Evolutionary conservation across 2,329 filamentous ascomycete species (phyloP), one percentile per base, ranked within the genome.

Genomic region (Hymenoscyphus linearis): DNA sequence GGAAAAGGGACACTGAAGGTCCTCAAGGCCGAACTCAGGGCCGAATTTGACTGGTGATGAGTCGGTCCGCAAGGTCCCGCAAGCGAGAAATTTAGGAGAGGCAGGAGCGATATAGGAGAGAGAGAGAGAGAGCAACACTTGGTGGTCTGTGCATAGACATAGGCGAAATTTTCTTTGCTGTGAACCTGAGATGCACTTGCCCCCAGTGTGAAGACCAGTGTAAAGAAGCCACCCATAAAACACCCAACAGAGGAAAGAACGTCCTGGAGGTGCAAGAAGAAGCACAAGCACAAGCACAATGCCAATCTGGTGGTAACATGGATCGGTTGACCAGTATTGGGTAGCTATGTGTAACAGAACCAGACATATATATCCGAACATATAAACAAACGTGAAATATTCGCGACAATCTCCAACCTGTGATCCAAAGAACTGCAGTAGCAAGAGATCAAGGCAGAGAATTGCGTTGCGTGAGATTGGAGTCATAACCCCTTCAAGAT

Each of bases 31-130:
- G 12, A 47, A 25, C 14, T 53, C 13, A 22, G n/a, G 2, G 22
- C n/a, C 10, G 12, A 47, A 25, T 47, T 12, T 47, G 40, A 16
- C 9, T 14, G n/a, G 25, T 31, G 31, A 31, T 31, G 31, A 9
- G 31, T 31, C 31, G 6, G 31, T 5, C 31, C 10, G 10, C 31
- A 5, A 31, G 31, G 10, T 9, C 10, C 52, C n/a, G 13, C 3
- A 54, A 54, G 26, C 52, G 26, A 54, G 18, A 26, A 13, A 25
- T 1, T 50, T 44, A 12, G 6, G 6, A n/a, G 16, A 22, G 26
- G 52, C 26, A 53, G 52, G 52, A 53, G 52, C 52, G 52, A 53
- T n/a, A n/a, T n/a, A n/a, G n/a, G n/a, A n/a, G n/a, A n/a, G n/a
- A n/a, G n/a, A n/a, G n/a, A 4, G n/a, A 18, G 18, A 5, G 10